Conservation (phyloP, 495 filamentous ascomycete species). For the Neurospora tetraspora region DNA sequence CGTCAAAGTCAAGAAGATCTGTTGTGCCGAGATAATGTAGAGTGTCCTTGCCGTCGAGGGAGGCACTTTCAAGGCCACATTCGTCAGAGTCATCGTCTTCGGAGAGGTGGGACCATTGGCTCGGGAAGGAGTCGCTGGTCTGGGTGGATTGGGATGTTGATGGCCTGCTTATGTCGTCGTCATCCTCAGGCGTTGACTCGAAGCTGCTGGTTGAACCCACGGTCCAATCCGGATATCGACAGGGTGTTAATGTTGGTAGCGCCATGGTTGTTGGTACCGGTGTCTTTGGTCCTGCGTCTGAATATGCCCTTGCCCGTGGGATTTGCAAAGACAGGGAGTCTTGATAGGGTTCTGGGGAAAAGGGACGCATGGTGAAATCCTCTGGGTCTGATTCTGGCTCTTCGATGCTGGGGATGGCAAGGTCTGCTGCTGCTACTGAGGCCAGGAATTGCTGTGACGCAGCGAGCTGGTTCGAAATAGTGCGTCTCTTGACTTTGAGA, state of each 20-base stretch:
- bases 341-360: not conserved
- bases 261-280: conserved; percentile 27
- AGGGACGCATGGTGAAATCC: conserved; percentile 26
- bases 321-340: not conserved
- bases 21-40: conserved; percentile 4
- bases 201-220: conserved; percentile 35
- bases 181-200: conserved; percentile 36
- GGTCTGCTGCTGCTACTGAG: conserved; percentile 45
- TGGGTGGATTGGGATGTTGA: conserved; percentile 41
- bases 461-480: conserved; percentile 31
- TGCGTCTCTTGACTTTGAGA: conserved; percentile 36
- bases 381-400: conserved; percentile 19
- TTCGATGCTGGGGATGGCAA: conserved; percentile 47
- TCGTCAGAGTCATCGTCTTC: conserved; percentile 32
- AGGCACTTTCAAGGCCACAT: conserved; percentile 26
- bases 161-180: conserved; percentile 40
- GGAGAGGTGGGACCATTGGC: conserved; percentile 35
- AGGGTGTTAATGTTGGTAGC: conserved; percentile 17
- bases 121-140: conserved; percentile 39
- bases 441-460: conserved; percentile 47
- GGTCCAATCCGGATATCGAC: conserved; percentile 38
- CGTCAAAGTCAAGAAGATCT: conserved; percentile 4
- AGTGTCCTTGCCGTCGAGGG: conserved; percentile 20
- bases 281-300: conserved; percentile 27
- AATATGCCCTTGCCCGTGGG: not conserved